These are phyloP conservation scores for Trametes villosa DNA, from an alignment of 768 basidiomycete genomes.

Conservation along the genomic window DNA sequence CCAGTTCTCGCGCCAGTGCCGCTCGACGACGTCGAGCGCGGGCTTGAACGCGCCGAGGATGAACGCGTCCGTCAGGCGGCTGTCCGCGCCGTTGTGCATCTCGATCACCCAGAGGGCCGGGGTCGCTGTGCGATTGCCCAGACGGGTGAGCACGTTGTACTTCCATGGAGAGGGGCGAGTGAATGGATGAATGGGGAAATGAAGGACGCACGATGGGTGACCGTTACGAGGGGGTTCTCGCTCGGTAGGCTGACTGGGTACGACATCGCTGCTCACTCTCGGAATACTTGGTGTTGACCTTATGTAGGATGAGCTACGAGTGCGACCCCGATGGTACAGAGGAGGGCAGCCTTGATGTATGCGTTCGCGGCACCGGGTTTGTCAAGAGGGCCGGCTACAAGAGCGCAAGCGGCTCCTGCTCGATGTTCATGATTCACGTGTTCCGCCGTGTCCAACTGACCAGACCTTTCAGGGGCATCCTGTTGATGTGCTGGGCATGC, in stretches of 20 bases:
- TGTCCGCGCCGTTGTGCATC: slow-evolving; percentile 79
- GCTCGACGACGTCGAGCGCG: slow-evolving; percentile 73
- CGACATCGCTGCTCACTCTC: slow-evolving; percentile 37
- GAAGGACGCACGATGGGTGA: slow-evolving; percentile 61
- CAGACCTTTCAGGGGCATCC: too few relatives aligned
- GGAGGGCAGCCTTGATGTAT: too few relatives aligned
- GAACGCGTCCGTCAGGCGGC: slow-evolving; percentile 62
- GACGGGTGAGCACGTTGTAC: background rate
- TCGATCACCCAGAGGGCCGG: slow-evolving; percentile 75
- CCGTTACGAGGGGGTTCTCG: slow-evolving; percentile 58
- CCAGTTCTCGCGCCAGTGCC: slow-evolving; percentile 66
- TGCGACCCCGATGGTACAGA: too few relatives aligned
- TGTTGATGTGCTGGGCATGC: too few relatives aligned
- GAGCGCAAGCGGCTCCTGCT: slow-evolving; percentile 29
- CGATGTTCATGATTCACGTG: background rate
- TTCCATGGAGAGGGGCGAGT: too few relatives aligned
- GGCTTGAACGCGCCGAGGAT: slow-evolving; percentile 66
- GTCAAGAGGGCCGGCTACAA: slow-evolving; percentile 51
- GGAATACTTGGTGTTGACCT: background rate
- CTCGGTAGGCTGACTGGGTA: slow-evolving; percentile 56
- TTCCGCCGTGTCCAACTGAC: background rate
- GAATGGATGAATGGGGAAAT: background rate
- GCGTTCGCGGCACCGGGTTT: slow-evolving; percentile 40
- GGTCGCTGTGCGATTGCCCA: slow-evolving; percentile 50
- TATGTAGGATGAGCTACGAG: too few relatives aligned